Evolutionary conservation across 1,284 basidiomycete species (phyloP), one percentile per base, ranked within the genome.

Genomic region (Pyrrhoderma lamaoense): DNA sequence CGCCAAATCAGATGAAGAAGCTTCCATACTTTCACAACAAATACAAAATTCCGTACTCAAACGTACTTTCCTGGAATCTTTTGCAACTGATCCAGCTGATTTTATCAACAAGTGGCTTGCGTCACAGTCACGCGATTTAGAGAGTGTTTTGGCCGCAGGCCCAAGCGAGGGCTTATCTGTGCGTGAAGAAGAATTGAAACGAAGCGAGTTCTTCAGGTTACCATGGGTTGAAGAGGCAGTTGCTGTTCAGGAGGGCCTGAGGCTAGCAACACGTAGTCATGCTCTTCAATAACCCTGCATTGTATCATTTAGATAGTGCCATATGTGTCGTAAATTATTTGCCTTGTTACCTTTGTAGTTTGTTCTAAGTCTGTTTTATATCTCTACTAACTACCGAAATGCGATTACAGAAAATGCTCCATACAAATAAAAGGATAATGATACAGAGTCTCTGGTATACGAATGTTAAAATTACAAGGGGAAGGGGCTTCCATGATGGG

Each of bases 51-150:
- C 90, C 1, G 83, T 91, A 58, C 75, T 89, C 56, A 95, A 95
- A 65, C 77, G 84, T 13, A 86, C 90, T 19, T 97, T 97, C 69
- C 70, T 98, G 40, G 75, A 83, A 48, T 79, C 83, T 0, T 98
- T 97, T 63, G 82, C 92, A 16, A 70, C 79, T 1, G 80, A 93
- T 52, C 92, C 93, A 0, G 75, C 81, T 1, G 74, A 73, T 31
- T 96, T 97, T 63, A 85, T 96, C 52, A 82, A 92, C 59, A 87
- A 80, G 2, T 98, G 90, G 89, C 70, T 97, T 34, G 86, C 87
- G 52, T 92, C 88, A 2, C 95, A 98, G 65, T 88, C 92, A 27
- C 77, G 90, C 16, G 93, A 96, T 65, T 68, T 99, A 38, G 92
- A 95, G 66, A 83, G 79, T 53, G 78, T 96, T 54, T 74, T 98